Base-by-base conservation (phyloP, 2,329 filamentous ascomycete species). In the Diaporthe amygdali region DNA sequence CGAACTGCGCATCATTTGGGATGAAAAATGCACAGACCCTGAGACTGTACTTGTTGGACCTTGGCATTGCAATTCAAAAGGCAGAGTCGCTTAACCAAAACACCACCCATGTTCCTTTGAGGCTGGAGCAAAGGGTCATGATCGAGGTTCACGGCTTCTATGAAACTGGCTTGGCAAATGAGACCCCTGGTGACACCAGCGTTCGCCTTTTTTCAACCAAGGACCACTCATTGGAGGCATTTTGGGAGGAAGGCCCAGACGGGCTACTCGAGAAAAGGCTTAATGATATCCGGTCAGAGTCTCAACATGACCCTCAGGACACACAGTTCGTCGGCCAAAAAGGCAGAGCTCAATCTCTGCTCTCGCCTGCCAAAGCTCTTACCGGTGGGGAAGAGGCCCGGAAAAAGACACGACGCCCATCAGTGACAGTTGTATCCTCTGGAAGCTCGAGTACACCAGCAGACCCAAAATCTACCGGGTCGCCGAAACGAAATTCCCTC, bases 141-240 rank as follows among this genome's bases (percentile, higher is more conserved):
- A 81, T 90, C 2, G 88, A 90, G 72, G 75, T 86, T 9, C 84
- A 85, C 54, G 88, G 88, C 0, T 90, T 90, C 74, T 90, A 89
- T 66, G 87, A 89, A 61, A 86, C 89, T 86, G 61, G 82, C 82
- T 27, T 80, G 84, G 73, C 66, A 67, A 22, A 67, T 17, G 37
- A 32, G 2, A 39, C 25, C 14, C 25, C 37, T 0, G 9, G 39
- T 5, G 49, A 55, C 4, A 44, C 49, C 15, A 25, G 27, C 6
- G 27, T 67, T 9, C 49, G 27, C 5, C 49, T 67, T 14, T 55
- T 67, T 27, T 67, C 64, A 14, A 46, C 64, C 17, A 67, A 55
- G 17, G 20, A 67, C 5, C 37, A 67, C 34, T 46, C 64, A 8
- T 27, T 67, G 37, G 49, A 67, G 27, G 37, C 25, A 7, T 67